Evolutionary conservation across 108 stramenopile genomes (phyloP), one percentile per base, ranked within the genome.

Genomic region (Cyclostephanos tholiformis): DNA sequence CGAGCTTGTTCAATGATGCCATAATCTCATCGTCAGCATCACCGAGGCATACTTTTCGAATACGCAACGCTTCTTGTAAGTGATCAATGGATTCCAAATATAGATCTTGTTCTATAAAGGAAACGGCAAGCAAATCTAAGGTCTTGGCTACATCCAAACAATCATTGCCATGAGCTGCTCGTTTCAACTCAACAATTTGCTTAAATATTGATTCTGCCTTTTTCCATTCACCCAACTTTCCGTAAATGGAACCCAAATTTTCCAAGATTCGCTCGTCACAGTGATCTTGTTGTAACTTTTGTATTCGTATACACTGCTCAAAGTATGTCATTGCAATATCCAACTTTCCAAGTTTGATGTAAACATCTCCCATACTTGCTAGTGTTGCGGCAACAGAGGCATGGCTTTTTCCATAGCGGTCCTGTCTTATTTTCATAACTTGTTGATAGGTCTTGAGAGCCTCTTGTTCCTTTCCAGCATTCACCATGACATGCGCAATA

Each of bases 401-500:
- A 26, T 83, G 82, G 58, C 71, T 80, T 26, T 73, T 60, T 55
- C 82, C 82, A 44, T 80, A 76, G 14, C 53, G 50, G 35, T 76
- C 69, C 41, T 76, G 76, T 6, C 82, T 72, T 35, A 82, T 82
- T 38, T 61, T 68, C 43, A 82, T 30, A 30, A 82, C 73, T 56
- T 62, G 68, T 17, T 78, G 72, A 75, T 82, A 82, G 1, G 82
- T 58, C 52, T 82, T 20, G 27, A 82, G 73, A 43, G 77, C 72
- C 23, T 82, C 82, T 53, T 79, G 72, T 38, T 77, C 76, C 58
- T 63, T 82, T 14, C 76, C 81, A 27, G 77, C 71, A 55, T 50
- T 74, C 32, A 82, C 76, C 77, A 82, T 78, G 25, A 82, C 76
- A 62, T 82, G 81, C 10, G 82, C 82, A 69, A 83, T 77, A 41